Evolutionary conservation across 345 rosid species (phyloP), one percentile per base, ranked within the genome.

Genomic region (Arabidopsis suecica): DNA sequence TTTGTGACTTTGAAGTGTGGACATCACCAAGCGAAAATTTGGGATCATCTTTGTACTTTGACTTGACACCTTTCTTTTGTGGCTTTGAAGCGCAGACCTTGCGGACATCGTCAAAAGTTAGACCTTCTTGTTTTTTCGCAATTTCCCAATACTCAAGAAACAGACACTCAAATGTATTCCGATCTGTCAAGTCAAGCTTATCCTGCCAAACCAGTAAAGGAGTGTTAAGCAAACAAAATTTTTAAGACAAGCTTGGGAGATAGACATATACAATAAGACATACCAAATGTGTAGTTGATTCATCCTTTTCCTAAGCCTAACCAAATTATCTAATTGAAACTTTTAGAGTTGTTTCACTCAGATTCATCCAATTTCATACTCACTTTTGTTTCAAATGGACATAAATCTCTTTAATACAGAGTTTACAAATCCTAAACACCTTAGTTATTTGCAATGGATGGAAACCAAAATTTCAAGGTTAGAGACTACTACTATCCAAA

Each of bases 71-170:
- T 75, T 67, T 67, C 73, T 14, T 67, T 11, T 5, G 12, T 49
- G 61, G 5, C 54, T 67, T 53, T 61, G 83, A 80, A 51, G 51
- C n/a, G 36, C 42, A 34, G 34, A 82, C 82, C 70, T 84, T 83
- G 0, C 53, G 48, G 45, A 84, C 82, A 72, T 84, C 85, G 0
- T 73, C 86, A 68, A 77, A 75, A 44, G 70, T 80, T 75, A 86
- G 28, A 9, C 30, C 74, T 72, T 86, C 86, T 68, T 65, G 13
- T 7, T 71, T 72, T 61, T 81, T 83, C 9, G 83, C 62, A 57
- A 86, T 71, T 44, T 80, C 80, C 85, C 86, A 80, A 47, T 84
- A 87, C 56, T 82, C 88, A 54, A 67, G 73, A 80, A 84, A 83
- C 67, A 83, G 80, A 62, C 82, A 71, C 71, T 84, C 87, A 7